Base-by-base conservation (phyloP, 345 rosid species). In the Bruguiera gymnorhiza region DNA sequence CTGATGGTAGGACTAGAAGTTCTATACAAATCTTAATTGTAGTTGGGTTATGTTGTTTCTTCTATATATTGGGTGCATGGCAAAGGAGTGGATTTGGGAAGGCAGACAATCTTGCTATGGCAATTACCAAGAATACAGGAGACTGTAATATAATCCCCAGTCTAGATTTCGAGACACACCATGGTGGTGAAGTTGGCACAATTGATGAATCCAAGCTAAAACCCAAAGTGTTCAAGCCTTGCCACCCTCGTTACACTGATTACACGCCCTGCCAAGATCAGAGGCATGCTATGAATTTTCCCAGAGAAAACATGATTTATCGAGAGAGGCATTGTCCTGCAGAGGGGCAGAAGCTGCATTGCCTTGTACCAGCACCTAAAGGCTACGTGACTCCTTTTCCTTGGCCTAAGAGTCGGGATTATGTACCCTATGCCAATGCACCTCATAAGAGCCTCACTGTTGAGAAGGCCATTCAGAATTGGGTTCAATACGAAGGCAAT, bases 181-280 rank as follows among this genome's bases (percentile, higher is more conserved):
- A 95, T 69, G 96, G 93, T 1, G 94, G 90, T 48, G 89, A 85
- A 31, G 69, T 78, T 6, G 81, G 78, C 30, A 34, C 56, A 59
- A 57, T 68, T 1, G 81, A 80, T 13, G 89, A 86, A 9, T 81
- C 90, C 7, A 86, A 82, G 34, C 67, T 83, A 2, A 92, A 86
- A 67, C 68, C 82, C 11, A 81, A 89, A 69, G 76, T 79, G 68
- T 85, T 92, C 0, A 82, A 92, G 79, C 90, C 97, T 0, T 95
- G 99, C 60, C 66, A 59, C 46, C 68, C 90, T 51, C 80, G 78
- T 24, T 90, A 82, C 76, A 84, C 87, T 11, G 99, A 96, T 75
- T 96, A 89, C 78, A 96, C 99, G 1, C 99, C 99, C 6, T 96
- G 99, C 73, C 99, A 96, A 70, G 99, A 96, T 76, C 99, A 90